These are phyloP conservation scores for Hypoxylon sp. DNA, from an alignment of 2,329 filamentous ascomycete genomes.

Conservation along the genomic window DNA sequence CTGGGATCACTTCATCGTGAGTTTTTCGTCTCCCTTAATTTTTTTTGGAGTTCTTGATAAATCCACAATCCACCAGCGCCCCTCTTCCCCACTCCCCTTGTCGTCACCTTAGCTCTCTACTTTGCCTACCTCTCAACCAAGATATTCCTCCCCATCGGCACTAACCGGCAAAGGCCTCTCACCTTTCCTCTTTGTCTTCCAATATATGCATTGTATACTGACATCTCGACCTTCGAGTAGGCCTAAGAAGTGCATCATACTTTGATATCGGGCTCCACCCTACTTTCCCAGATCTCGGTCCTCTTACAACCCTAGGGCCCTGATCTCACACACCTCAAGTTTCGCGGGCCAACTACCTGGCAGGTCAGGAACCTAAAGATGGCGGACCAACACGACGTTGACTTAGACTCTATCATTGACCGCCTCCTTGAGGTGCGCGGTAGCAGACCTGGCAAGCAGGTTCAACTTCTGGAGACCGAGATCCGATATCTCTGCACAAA, in stretches of 20 bases:
- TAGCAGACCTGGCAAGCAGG: slow-evolving; percentile 97
- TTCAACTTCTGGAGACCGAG: slow-evolving; percentile 95
- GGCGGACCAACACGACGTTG: slow-evolving; percentile 85
- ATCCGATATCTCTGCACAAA: slow-evolving; percentile 98
- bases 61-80: slow-evolving; percentile 43
- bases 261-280: slow-evolving; percentile 48
- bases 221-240: slow-evolving; percentile 39
- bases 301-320: slow-evolving; percentile 42
- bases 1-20: slow-evolving; percentile 60
- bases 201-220: slow-evolving; percentile 37
- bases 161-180: slow-evolving; percentile 1
- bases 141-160: slow-evolving; percentile 29
- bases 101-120: slow-evolving; percentile 44
- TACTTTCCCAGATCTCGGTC: slow-evolving; percentile 40
- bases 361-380: slow-evolving; percentile 62
- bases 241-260: slow-evolving; percentile 51
- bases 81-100: slow-evolving; percentile 52
- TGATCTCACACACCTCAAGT: slow-evolving; percentile 45
- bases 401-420: slow-evolving; percentile 99
- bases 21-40: slow-evolving; percentile 49
- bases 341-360: slow-evolving; percentile 59
- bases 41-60: slow-evolving; percentile 43
- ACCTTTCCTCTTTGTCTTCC: slow-evolving; percentile 15
- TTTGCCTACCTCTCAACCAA: slow-evolving; percentile 35
- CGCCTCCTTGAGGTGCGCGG: slow-evolving; percentile 96